These are phyloP conservation scores for Vaccinium darrowii DNA, from an alignment of 148 eudicot species.

Conservation along the genomic window DNA sequence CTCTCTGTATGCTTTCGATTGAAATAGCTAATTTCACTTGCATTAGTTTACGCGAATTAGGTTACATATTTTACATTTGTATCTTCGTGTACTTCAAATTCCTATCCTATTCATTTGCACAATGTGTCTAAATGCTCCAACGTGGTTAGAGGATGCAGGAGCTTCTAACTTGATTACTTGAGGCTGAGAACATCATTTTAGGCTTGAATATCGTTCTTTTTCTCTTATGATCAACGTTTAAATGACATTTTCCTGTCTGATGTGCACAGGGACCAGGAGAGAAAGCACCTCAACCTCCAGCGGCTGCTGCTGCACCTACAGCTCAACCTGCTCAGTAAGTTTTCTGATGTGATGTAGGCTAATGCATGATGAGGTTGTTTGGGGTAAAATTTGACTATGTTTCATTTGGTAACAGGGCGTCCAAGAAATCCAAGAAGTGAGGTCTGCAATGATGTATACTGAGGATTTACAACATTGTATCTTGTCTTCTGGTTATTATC, in stretches of 20 bases:
- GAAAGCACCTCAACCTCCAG: constrained; percentile 37
- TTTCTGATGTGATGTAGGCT: not conserved
- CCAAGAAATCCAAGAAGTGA: constrained; percentile 28
- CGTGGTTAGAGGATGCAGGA: not conserved
- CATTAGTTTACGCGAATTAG: not conserved
- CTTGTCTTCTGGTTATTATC: not conserved
- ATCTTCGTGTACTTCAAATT: not conserved
- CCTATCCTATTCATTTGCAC: not conserved
- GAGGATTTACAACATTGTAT: not conserved
- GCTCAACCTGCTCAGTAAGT: constrained; percentile 45
- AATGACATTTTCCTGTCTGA: not conserved
- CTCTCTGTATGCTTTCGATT: not conserved
- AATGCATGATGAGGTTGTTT: not conserved
- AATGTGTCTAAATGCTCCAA: not conserved
- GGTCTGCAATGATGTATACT: not conserved
- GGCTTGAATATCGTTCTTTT: not conserved
- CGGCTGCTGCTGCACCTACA: constrained; percentile 45
- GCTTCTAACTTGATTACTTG: not conserved
- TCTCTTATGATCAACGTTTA: not conserved
- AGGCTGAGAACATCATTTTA: not conserved
- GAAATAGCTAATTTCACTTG: not conserved
- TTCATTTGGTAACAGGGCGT: constrained; percentile 15
- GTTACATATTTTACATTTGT: not conserved
- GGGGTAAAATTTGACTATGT: not conserved
- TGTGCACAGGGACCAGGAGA: constrained; percentile 56